Evolutionary conservation across 1,284 basidiomycete genomes (phyloP), one percentile per base, ranked within the genome.

Genomic region (Waitea zeae): DNA sequence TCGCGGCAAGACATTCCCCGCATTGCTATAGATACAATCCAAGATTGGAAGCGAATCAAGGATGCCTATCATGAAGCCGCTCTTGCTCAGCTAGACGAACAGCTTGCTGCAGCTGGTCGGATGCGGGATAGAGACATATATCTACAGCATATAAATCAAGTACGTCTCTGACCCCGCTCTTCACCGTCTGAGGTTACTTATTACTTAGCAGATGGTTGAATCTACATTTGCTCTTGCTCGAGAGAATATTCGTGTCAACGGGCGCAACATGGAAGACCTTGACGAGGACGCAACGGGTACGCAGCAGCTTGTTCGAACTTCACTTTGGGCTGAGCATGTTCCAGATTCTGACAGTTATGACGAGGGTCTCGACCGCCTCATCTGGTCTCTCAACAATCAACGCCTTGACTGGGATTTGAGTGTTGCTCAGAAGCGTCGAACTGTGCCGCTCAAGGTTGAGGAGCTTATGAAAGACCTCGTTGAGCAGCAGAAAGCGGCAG

Each of bases 311-410:
- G 20, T 6, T 14, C 17, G 12, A 11, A 20, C 15, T 17, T 26
- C 33, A 20, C 3, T 30, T 22, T 22, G 11, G 27, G 14, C 26
- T 32, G n/a, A 11, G 12, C 17, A 20, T 12, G n/a, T 24, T 38
- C 19, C 24, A 81, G 79, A 77, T 17, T 67, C 69, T 39, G 80
- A 86, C 46, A 64, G 70, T 4, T 88, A 86, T 47, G 82, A 88
- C 47, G 83, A 88, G 50, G 69, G 66, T 1, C 61, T 86, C 26
- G 81, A 84, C 47, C 58, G 78, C 36, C 64, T 67, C 22, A 72
- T 83, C 31, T 80, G 73, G 70, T 70, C 71, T 1, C 51, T 82
- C 12, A 69, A 73, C 30, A 65, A 72, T 35, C 76, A 79, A 38
- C 57, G 69, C 12, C 53, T 81, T 30, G 63, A 70, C 40, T 79